Percentiles rank a stretch among this genome's conserved stretches.
Evolutionary conservation across 2,329 filamentous ascomycete species (phyloP).

Genomic region (Monilinia polystroma): DNA sequence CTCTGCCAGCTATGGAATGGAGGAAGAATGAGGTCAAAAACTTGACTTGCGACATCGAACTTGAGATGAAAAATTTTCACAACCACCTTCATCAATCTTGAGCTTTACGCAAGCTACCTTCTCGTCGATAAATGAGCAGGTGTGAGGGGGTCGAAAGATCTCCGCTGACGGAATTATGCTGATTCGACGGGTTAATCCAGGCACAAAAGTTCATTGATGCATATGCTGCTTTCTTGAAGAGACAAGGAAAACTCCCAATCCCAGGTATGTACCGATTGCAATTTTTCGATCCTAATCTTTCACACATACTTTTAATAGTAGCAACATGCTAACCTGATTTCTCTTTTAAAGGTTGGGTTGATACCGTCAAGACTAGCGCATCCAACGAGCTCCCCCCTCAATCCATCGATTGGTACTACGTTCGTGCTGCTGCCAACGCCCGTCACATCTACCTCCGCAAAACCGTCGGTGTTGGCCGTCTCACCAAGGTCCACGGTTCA

Average conservation of each 20-base stretch:
- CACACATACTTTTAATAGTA: neutral
- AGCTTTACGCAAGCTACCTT: conserved; percentile 31
- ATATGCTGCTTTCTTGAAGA: conserved; percentile 89
- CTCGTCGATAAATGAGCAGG: conserved; percentile 54
- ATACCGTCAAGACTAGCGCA: conserved; percentile 97
- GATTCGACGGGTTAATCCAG: conserved; percentile 55
- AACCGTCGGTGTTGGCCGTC: conserved; percentile 96
- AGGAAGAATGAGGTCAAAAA: conserved; percentile 18
- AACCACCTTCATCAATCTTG: conserved; percentile 21
- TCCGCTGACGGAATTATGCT: conserved; percentile 74
- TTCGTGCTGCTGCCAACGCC: conserved; percentile 89
- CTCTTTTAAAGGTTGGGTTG: conserved; percentile 79
- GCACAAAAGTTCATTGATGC: conserved; percentile 86
- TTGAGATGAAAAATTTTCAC: conserved; percentile 15
- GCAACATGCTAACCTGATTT: conserved; percentile 14
- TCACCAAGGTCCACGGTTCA: conserved; percentile 93
- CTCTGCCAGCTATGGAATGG: conserved; percentile 30
- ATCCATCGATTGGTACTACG: conserved; percentile 95
- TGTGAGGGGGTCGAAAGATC: conserved; percentile 69
- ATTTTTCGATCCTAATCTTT: neutral
- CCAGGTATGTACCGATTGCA: conserved; percentile 62
- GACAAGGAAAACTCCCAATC: conserved; percentile 88
- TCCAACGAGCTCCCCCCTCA: conserved; percentile 97
- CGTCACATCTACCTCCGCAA: conserved; percentile 99
- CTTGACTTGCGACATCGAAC: conserved; percentile 28